A percentile compares a stretch with the other conserved stretches of the same genome.
These are phyloP conservation scores for Colletotrichum salicis DNA, from an alignment of 2,329 filamentous ascomycete species.

Conservation along the genomic window DNA sequence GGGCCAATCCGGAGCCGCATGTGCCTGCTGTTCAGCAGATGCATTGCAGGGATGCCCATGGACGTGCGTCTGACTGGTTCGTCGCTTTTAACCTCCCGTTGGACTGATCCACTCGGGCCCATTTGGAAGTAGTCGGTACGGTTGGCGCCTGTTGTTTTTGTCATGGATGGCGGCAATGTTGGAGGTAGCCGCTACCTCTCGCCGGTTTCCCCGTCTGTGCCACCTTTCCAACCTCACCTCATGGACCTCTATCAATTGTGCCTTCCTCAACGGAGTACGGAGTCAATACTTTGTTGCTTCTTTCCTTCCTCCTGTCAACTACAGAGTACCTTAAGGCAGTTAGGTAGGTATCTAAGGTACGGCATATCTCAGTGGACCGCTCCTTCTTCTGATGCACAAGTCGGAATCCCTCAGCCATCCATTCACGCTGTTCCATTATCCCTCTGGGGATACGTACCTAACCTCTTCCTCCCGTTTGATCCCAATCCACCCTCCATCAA, in stretches of 20 bases:
- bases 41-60: conserved; percentile 28
- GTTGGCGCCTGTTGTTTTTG: background rate
- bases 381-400: background rate
- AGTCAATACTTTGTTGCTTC: conserved; percentile 10
- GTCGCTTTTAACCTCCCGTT: conserved; percentile 34
- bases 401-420: background rate
- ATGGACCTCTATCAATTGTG: conserved; percentile 8
- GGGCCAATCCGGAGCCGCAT: conserved; percentile 38
- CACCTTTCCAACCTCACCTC: conserved; percentile 33
- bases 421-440: background rate
- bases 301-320: conserved; percentile 13
- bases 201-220: conserved; percentile 28
- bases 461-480: background rate
- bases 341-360: background rate
- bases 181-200: conserved; percentile 28
- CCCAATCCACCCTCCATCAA: background rate
- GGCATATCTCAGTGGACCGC: background rate
- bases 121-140: conserved; percentile 20
- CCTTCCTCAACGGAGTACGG: background rate
- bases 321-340: background rate
- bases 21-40: conserved; percentile 37
- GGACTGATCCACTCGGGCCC: background rate
- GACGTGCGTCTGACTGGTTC: conserved; percentile 23
- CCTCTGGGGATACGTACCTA: background rate
- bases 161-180: background rate